Evolutionary conservation across 2,329 filamentous ascomycete species (phyloP).

Genomic region (Penicillium sp.): DNA sequence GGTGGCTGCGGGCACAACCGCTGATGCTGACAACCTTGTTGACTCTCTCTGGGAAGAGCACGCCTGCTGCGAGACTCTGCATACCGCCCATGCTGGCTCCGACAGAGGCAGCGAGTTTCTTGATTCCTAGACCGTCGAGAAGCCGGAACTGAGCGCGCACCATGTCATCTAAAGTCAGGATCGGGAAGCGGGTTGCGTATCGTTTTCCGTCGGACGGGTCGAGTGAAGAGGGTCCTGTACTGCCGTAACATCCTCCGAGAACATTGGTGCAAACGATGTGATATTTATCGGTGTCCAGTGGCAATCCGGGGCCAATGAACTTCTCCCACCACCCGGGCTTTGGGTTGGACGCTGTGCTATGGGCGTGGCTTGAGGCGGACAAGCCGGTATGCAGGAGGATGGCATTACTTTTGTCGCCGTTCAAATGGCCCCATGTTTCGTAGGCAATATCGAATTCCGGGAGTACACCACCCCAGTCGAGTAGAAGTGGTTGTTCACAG

Average conservation of each 20-base stretch:
- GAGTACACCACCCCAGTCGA: conserved; percentile 94
- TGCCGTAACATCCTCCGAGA: conserved; percentile 91
- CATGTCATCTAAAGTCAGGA: conserved; percentile 96
- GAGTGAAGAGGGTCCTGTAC: conserved; percentile 81
- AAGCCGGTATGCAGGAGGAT: conserved; percentile 91
- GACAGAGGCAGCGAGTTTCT: conserved; percentile 83
- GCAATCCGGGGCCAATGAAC: conserved; percentile 85
- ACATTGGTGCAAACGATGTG: conserved; percentile 96
- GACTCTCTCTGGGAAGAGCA: conserved; percentile 78
- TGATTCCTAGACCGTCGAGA: conserved; percentile 72
- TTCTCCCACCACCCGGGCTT: conserved; percentile 98
- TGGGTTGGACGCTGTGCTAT: conserved; percentile 81
- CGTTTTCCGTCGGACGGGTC: conserved; percentile 83
- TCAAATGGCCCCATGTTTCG: conserved; percentile 84
- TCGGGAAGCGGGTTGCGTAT: conserved; percentile 93
- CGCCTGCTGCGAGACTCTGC: conserved; percentile 86
- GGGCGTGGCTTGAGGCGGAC: conserved; percentile 95
- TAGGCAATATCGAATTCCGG: conserved; percentile 85
- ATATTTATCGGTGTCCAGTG: conserved; percentile 87
- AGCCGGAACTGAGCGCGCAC: conserved; percentile 91
- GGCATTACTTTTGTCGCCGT: conserved; percentile 76
- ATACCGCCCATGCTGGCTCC: conserved; percentile 98
- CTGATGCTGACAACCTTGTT: conserved; percentile 82
- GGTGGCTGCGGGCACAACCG: conserved; percentile 89
- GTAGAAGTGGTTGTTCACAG: conserved; percentile 68